Conservation (phyloP, 2,329 filamentous ascomycete genomes). For the Sporothrix luriei region DNA sequence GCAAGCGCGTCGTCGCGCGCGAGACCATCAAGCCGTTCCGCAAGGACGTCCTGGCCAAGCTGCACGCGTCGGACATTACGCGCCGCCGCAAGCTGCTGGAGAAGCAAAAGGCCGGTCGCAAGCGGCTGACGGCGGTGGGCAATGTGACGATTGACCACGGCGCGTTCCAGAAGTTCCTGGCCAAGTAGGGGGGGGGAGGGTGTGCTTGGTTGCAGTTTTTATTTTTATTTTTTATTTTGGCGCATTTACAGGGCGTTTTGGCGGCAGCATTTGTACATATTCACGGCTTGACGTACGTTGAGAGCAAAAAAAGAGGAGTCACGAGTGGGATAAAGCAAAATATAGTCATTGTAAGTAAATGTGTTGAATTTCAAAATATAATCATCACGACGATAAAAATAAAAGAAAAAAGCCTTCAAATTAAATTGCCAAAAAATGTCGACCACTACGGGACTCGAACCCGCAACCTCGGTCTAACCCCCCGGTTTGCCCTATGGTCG, state of each 20-base stretch:
- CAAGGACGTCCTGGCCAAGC: constrained; percentile 90
- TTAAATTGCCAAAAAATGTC: constrained; percentile 25
- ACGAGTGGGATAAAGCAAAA: not conserved
- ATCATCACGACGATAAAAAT: not conserved
- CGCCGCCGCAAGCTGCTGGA: constrained; percentile 84
- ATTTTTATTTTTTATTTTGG: no score
- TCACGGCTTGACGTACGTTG: not conserved
- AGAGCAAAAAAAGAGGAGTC: not conserved
- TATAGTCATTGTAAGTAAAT: no score
- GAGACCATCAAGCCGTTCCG: constrained; percentile 96
- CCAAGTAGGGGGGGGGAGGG: constrained; percentile 54
- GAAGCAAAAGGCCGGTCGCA: constrained; percentile 94
- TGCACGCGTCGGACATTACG: constrained; percentile 87
- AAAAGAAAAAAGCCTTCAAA: not conserved
- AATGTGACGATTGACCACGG: constrained; percentile 97
- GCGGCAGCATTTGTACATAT: not conserved
- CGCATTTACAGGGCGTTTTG: constrained; percentile 24
- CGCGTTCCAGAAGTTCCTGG: constrained; percentile 90
- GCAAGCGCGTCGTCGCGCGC: constrained; percentile 79
- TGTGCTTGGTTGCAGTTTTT: no score
- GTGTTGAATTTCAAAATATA: no score
- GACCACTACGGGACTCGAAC: constrained; percentile 40
- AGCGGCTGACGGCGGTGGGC: constrained; percentile 79
- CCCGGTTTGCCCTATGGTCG: constrained; percentile 31
- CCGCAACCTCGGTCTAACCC: constrained; percentile 39